Percentiles rank a stretch among this genome's conserved stretches.
These are phyloP conservation scores for Russula vinacea DNA, from an alignment of 768 basidiomycete genomes.

Conservation along the genomic window DNA sequence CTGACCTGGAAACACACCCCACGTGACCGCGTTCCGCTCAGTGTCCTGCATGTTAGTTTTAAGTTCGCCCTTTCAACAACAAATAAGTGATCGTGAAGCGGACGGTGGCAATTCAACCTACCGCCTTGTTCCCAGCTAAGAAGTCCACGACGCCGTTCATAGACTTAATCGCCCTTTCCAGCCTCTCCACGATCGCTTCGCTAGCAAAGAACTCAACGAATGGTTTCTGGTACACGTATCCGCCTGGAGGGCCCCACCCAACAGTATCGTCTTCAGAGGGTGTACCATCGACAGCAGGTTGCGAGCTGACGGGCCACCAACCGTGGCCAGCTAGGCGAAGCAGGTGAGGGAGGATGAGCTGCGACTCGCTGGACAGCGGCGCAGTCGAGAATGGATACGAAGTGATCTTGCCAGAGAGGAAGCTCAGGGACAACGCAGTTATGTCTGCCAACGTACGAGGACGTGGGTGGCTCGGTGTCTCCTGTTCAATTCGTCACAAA, in stretches of 20 bases:
- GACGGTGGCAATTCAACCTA: slow-evolving; percentile 36
- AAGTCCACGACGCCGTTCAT: slow-evolving; percentile 73
- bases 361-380: slow-evolving; percentile 79
- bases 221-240: slow-evolving; percentile 96
- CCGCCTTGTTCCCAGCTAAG: slow-evolving; percentile 79
- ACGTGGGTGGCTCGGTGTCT: slow-evolving; percentile 14
- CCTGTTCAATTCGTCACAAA: neutral
- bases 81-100: neutral
- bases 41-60: slow-evolving; percentile 74
- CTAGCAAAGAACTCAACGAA: slow-evolving; percentile 96
- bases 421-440: slow-evolving; percentile 71
- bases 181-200: slow-evolving; percentile 49
- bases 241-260: slow-evolving; percentile 91
- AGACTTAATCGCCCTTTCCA: slow-evolving; percentile 57
- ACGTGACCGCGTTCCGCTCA: slow-evolving; percentile 92
- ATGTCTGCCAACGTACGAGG: slow-evolving; percentile 50
- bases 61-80: slow-evolving; percentile 63
- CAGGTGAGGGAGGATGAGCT: slow-evolving; percentile 72
- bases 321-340: slow-evolving; percentile 70
- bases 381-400: slow-evolving; percentile 87
- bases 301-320: slow-evolving; percentile 97
- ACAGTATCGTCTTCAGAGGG: slow-evolving; percentile 71
- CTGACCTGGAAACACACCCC: slow-evolving; percentile 97
- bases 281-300: slow-evolving; percentile 86
- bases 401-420: slow-evolving; percentile 68